Evolutionary conservation across 2,329 filamentous ascomycete species (phyloP).

Genomic region (Cladophialophora exuberans): DNA sequence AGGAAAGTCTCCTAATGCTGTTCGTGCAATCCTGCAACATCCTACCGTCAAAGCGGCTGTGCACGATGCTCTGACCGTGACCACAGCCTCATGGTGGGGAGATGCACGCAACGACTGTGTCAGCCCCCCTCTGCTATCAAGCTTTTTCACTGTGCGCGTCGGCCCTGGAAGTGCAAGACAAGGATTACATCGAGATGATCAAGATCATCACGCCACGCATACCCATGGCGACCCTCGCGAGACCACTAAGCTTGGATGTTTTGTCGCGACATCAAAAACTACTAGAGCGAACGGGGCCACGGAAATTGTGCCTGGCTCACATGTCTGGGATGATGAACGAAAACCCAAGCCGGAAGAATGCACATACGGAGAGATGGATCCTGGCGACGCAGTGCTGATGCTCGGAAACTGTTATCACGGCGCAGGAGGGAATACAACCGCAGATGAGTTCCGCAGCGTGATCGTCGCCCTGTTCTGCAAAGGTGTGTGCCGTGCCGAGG

Average conservation of each 20-base stretch:
- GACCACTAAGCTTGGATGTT: constrained; percentile 9
- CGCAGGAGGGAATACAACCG: background rate
- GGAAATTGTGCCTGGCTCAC: background rate
- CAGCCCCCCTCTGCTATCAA: constrained; percentile 2
- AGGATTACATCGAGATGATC: constrained; percentile 9
- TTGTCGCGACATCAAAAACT: background rate
- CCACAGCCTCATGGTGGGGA: constrained; percentile 1
- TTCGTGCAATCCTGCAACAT: constrained; percentile 2
- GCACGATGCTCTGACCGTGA: constrained; percentile 1
- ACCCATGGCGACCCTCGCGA: constrained; percentile 8
- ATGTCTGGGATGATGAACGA: background rate
- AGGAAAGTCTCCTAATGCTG: constrained; percentile 6
- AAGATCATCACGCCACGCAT: constrained; percentile 11
- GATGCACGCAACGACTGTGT: constrained; percentile 1
- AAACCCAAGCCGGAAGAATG: background rate
- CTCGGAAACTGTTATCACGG: constrained; percentile 6
- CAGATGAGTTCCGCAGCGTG: constrained; percentile 2
- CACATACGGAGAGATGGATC: background rate
- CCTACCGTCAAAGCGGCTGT: constrained; percentile 3
- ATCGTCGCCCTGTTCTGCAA: constrained; percentile 3
- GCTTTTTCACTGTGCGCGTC: constrained; percentile 12
- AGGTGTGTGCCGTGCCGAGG: constrained; percentile 1
- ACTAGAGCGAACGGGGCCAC: background rate
- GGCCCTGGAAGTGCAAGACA: constrained; percentile 7
- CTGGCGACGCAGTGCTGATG: constrained; percentile 1